A percentile compares a stretch with the other conserved stretches of the same genome.
Evolutionary conservation across 441 rosid species (phyloP).

Genomic region (Brassica hybrid): DNA sequence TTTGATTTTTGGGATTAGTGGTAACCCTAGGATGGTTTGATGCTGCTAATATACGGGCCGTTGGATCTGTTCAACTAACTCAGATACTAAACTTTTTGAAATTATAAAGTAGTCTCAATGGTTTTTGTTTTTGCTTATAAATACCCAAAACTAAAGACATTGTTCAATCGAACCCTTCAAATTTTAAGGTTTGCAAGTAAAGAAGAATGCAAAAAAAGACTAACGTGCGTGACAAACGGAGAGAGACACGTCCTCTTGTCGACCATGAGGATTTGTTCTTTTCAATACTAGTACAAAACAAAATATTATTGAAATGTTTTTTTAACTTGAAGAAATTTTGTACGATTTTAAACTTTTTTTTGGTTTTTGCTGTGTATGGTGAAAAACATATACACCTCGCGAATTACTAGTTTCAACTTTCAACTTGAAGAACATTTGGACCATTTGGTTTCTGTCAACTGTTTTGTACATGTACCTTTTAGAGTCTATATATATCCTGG

Average conservation of each 20-base stretch:
- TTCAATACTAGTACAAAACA: background rate
- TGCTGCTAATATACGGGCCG: conserved; percentile 27
- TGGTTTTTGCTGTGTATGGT: background rate
- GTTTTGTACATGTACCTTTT: background rate
- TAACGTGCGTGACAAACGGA: conserved; percentile 36
- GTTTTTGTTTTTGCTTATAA: background rate
- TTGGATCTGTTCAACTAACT: conserved; percentile 40
- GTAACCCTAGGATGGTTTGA: conserved; percentile 41
- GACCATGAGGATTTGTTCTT: conserved; percentile 4
- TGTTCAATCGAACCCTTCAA: conserved; percentile 4
- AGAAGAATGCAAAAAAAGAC: conserved; percentile 10
- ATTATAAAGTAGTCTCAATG: background rate
- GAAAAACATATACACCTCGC: background rate
- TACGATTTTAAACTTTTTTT: background rate
- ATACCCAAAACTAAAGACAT: background rate
- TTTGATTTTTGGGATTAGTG: conserved; percentile 39
- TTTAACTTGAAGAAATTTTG: background rate
- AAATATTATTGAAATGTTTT: background rate
- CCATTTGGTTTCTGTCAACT: background rate
- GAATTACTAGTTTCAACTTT: background rate
- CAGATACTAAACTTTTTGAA: background rate
- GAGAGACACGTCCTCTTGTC: conserved; percentile 35
- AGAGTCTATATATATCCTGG: background rate
- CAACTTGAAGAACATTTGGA: background rate
- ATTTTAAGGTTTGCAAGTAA: background rate